These are phyloP conservation scores for Orbilia javanica DNA, from an alignment of 2,329 filamentous ascomycete genomes.

Conservation along the genomic window DNA sequence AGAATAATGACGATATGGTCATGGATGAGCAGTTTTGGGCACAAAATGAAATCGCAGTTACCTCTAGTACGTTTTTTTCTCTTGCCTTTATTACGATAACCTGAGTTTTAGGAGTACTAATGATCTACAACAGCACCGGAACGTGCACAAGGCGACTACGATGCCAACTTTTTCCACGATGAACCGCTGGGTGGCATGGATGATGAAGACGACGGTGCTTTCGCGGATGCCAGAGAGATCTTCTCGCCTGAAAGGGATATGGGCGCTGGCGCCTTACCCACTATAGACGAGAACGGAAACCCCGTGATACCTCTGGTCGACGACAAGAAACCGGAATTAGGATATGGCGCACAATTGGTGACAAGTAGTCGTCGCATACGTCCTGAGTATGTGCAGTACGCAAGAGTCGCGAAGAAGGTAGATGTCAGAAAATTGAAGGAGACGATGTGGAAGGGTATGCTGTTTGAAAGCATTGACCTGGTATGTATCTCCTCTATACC, in stretches of 20 bases:
- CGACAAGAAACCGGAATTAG: constrained; percentile 47
- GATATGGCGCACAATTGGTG: constrained; percentile 76
- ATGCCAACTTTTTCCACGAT: constrained; percentile 97
- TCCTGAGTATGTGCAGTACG: constrained; percentile 79
- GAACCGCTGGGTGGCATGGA: constrained; percentile 78
- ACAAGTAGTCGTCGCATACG: constrained; percentile 73
- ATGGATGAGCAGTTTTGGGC: constrained; percentile 99
- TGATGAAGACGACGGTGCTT: constrained; percentile 76
- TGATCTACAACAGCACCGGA: constrained; percentile 59
- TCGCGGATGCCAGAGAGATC: constrained; percentile 83
- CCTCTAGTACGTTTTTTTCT: constrained; percentile 54
- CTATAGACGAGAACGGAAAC: constrained; percentile 59
- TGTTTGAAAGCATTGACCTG: constrained; percentile 66
- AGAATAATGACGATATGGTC: constrained; percentile 76
- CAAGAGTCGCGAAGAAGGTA: constrained; percentile 78
- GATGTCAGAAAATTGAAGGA: constrained; percentile 77
- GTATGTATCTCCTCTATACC: constrained; percentile 21
- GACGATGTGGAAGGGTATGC: constrained; percentile 78
- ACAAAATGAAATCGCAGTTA: constrained; percentile 71
- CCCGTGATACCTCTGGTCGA: constrained; percentile 34
- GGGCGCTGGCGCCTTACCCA: constrained; percentile 65
- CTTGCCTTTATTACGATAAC: not conserved
- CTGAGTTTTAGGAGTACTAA: constrained; percentile 61
- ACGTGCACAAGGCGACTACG: constrained; percentile 77
- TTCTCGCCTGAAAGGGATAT: constrained; percentile 76